Evolutionary conservation across 1,139 yeast species (phyloP).

Genomic region (Pichia kudriavzevii): DNA sequence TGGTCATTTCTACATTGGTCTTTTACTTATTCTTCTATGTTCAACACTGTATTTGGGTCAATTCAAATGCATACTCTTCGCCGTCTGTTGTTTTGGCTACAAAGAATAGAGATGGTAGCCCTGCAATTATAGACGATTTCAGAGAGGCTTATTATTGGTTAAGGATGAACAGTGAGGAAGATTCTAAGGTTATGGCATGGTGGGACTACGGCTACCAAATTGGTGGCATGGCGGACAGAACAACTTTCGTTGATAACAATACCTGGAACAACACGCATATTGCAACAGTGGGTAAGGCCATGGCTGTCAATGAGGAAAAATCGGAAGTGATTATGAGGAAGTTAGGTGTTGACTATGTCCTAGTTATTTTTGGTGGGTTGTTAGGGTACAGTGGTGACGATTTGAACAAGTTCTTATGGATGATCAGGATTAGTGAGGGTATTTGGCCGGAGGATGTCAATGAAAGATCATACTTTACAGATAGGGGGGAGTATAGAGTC

Average conservation of each 20-base stretch:
- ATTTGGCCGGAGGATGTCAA: slow-evolving; percentile 97
- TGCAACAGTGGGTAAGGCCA: slow-evolving; percentile 99
- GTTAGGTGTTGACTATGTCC: slow-evolving; percentile 92
- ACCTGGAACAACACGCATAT: slow-evolving; percentile 99
- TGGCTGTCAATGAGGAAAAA: slow-evolving; percentile 83
- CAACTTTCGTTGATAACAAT: slow-evolving; percentile 96
- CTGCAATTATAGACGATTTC: slow-evolving; percentile 84
- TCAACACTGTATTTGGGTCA: slow-evolving; percentile 95
- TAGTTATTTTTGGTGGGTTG: slow-evolving; percentile 90
- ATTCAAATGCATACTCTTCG: slow-evolving; percentile 90
- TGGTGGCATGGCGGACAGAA: slow-evolving; percentile 99
- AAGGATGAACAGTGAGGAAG: slow-evolving; percentile 95
- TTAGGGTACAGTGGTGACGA: slow-evolving; percentile 96
- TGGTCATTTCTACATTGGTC: slow-evolving; percentile 64
- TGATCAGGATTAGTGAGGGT: slow-evolving; percentile 98
- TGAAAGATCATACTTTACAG: slow-evolving; percentile 80
- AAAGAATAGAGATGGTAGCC: slow-evolving; percentile 76
- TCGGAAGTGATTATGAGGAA: slow-evolving; percentile 82
- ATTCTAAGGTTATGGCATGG: slow-evolving; percentile 96
- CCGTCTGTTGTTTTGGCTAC: slow-evolving; percentile 96
- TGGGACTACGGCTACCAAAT: slow-evolving; percentile 99
- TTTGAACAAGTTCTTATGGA: slow-evolving; percentile 94
- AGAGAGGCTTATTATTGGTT: slow-evolving; percentile 99
- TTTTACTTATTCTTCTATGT: slow-evolving; percentile 79
- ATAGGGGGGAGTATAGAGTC: slow-evolving; percentile 79